Conservation (phyloP, 1,139 yeast species). For the Nakaseomyces glabratus region DNA sequence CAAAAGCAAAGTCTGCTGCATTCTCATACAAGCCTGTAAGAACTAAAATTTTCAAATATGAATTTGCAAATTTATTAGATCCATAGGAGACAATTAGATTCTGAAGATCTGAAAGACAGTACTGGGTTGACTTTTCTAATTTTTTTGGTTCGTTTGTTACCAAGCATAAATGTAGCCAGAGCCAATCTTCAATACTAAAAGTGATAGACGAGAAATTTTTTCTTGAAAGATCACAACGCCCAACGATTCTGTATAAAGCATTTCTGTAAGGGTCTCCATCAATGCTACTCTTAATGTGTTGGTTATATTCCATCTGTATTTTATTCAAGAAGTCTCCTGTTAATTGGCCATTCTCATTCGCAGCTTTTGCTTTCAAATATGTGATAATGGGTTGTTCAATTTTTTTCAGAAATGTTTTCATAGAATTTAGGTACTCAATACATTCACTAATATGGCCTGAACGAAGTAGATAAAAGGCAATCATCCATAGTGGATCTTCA, state of each 20-base stretch:
- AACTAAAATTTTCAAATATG: constrained; percentile 66
- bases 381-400: constrained; percentile 79
- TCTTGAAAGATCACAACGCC: constrained; percentile 67
- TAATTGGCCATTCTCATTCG: constrained; percentile 43
- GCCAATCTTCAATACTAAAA: constrained; percentile 87
- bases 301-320: constrained; percentile 73
- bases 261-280: constrained; percentile 83
- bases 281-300: constrained; percentile 64
- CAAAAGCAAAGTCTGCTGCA: constrained; percentile 65
- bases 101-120: constrained; percentile 67
- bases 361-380: constrained; percentile 65
- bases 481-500: constrained; percentile 87
- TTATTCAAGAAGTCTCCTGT: constrained; percentile 63
- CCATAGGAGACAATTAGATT: constrained; percentile 65
- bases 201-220: constrained; percentile 73
- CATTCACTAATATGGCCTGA: constrained; percentile 76
- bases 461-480: constrained; percentile 70
- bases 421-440: constrained; percentile 54
- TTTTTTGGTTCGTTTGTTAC: constrained; percentile 54
- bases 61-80: constrained; percentile 58
- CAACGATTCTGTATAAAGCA: constrained; percentile 83
- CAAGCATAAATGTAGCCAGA: constrained; percentile 83
- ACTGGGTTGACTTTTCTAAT: constrained; percentile 65
- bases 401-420: constrained; percentile 58
- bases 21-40: constrained; percentile 74